Percentiles rank a stretch among this genome's conserved stretches.
Conservation (phyloP, 495 filamentous ascomycete genomes). For the Hyaloscypha finlandica region DNA sequence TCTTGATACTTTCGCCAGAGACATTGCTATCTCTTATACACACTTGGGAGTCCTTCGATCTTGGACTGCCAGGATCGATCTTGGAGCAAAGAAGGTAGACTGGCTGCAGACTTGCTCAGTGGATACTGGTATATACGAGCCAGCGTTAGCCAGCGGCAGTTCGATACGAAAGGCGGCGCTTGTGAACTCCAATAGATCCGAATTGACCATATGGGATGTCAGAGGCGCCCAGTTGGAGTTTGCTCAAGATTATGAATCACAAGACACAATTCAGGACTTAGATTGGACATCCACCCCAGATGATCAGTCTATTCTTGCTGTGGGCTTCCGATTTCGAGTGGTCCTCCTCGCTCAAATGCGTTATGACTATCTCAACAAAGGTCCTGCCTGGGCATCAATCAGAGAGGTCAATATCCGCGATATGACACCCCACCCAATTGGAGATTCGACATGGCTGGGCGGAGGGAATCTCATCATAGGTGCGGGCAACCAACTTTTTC, state of each 20-base stretch:
- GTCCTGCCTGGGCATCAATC: conserved; percentile 87
- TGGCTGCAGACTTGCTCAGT: conserved; percentile 86
- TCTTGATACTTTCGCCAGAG: conserved; percentile 83
- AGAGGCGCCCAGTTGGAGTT: conserved; percentile 81
- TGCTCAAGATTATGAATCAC: conserved; percentile 67
- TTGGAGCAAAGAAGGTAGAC: conserved; percentile 55
- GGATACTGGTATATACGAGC: conserved; percentile 74
- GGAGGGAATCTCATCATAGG: conserved; percentile 84
- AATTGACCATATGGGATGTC: conserved; percentile 90
- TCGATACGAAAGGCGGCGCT: conserved; percentile 86
- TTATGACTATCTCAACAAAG: conserved; percentile 88
- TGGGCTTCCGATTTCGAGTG: conserved; percentile 85
- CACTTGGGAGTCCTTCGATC: conserved; percentile 73
- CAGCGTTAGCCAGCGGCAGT: conserved; percentile 80
- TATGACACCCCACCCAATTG: conserved; percentile 88
- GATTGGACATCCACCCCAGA: conserved; percentile 96
- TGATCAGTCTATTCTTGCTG: conserved; percentile 85
- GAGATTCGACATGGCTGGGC: conserved; percentile 87
- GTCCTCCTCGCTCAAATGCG: conserved; percentile 87
- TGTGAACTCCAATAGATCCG: conserved; percentile 70
- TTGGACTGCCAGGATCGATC: conserved; percentile 81
- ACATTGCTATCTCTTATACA: conserved; percentile 87
- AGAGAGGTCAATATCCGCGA: conserved; percentile 79
- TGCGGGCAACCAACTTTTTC: conserved; percentile 89
- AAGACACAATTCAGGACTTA: conserved; percentile 80